A percentile compares a stretch with the other conserved stretches of the same genome.
phyloP scores from a whole-genome alignment of 2,329 filamentous ascomycete species.

The Leptosphaerulina australis region DNA sequence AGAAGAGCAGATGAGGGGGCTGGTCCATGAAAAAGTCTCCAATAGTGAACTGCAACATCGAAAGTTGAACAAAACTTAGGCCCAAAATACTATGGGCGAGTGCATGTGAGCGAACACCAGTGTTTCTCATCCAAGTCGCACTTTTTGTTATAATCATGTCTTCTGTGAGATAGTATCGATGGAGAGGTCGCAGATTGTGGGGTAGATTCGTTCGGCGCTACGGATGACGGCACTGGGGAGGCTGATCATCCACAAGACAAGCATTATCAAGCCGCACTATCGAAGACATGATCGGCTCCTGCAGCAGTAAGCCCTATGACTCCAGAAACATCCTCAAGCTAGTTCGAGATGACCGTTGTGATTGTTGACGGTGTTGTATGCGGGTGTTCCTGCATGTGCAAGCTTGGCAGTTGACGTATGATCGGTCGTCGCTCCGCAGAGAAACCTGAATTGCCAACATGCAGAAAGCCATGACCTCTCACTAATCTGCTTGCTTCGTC shows the following conservation, averaged over 20 bases:
- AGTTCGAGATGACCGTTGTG: constrained; percentile 1
- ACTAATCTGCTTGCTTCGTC: constrained; percentile 23
- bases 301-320: not conserved
- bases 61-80: no score
- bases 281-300: constrained; percentile 1
- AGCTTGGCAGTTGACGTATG: constrained; percentile 13
- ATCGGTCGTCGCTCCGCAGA: not conserved
- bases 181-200: no score
- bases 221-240: constrained; percentile 1
- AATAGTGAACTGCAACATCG: no score
- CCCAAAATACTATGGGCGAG: no score
- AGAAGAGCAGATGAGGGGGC: no score
- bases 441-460: constrained; percentile 15
- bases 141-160: no score
- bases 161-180: no score
- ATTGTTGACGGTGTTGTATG: not conserved
- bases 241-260: not conserved
- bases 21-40: no score
- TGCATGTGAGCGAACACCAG: no score
- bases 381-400: constrained; percentile 16
- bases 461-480: constrained; percentile 4
- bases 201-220: not conserved
- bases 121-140: no score
- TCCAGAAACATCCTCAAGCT: not conserved
- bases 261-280: constrained; percentile 9